Evolutionary conservation across 306 rosid species (phyloP).

Genomic region (Dalbergia cultrata): DNA sequence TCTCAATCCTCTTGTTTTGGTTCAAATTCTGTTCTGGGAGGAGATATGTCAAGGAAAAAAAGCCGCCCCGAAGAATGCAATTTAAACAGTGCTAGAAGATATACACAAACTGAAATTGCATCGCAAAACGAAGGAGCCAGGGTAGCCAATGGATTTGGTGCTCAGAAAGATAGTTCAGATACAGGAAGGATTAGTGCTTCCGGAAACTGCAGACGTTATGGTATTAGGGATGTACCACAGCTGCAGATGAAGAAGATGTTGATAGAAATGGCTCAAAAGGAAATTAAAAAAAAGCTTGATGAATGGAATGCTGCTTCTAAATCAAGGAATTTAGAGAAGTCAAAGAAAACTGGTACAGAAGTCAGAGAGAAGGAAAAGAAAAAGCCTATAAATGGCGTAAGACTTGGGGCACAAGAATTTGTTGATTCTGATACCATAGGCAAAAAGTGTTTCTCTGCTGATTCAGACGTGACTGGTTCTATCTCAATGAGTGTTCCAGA

Average conservation of each 20-base stretch:
- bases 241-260: slow-evolving; percentile 56
- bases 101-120: slow-evolving; percentile 40
- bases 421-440: slow-evolving; percentile 40
- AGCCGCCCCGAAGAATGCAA: slow-evolving; percentile 42
- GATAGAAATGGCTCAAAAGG: slow-evolving; percentile 65
- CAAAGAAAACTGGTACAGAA: slow-evolving; percentile 40
- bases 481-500: slow-evolving; percentile 79
- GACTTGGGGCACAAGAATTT: slow-evolving; percentile 41
- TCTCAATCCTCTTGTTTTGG: slow-evolving; percentile 44
- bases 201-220: slow-evolving; percentile 47
- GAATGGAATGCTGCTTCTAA: slow-evolving; percentile 52
- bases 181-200: slow-evolving; percentile 51
- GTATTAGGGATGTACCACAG: slow-evolving; percentile 54
- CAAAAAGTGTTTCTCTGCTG: slow-evolving; percentile 45
- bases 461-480: slow-evolving; percentile 47
- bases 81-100: slow-evolving; percentile 37
- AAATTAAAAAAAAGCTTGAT: slow-evolving; percentile 63
- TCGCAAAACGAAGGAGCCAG: slow-evolving; percentile 48
- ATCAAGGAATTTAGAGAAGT: slow-evolving; percentile 43
- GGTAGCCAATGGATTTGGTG: slow-evolving; percentile 48
- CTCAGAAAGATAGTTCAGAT: slow-evolving; percentile 53
- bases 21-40: slow-evolving; percentile 51
- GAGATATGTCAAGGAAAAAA: slow-evolving; percentile 54
- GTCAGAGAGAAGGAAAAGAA: slow-evolving; percentile 48
- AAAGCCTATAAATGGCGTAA: slow-evolving; percentile 45